Percentiles rank a stretch among this genome's conserved stretches.
Conservation (phyloP, 1,284 basidiomycete species). For the Ustilago xerochloae region DNA sequence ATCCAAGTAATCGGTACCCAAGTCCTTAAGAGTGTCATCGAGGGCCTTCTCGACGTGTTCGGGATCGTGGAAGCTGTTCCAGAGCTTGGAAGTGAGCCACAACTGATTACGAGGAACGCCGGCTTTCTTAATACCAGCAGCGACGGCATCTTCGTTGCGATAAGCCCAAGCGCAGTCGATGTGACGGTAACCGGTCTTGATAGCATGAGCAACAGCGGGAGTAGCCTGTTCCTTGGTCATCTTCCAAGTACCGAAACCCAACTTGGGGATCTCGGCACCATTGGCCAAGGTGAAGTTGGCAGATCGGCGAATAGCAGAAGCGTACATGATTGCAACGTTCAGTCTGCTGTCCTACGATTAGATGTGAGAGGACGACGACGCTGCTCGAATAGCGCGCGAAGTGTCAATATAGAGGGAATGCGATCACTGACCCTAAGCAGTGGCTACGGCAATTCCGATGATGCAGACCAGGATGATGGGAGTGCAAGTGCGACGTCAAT, state of each 20-base stretch:
- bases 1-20: slow-evolving; percentile 81
- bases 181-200: slow-evolving; percentile 60
- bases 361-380: not conserved
- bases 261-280: slow-evolving; percentile 59
- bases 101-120: slow-evolving; percentile 81
- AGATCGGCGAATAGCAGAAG: slow-evolving; percentile 53
- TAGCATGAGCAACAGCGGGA: slow-evolving; percentile 69
- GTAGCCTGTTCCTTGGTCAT: slow-evolving; percentile 70
- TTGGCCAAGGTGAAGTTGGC: slow-evolving; percentile 56
- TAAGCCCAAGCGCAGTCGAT: slow-evolving; percentile 62
- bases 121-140: slow-evolving; percentile 78
- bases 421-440: not conserved
- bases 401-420: not conserved
- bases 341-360: too few relatives aligned
- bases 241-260: slow-evolving; percentile 62
- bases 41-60: slow-evolving; percentile 71
- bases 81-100: slow-evolving; percentile 86
- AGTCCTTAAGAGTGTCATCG: slow-evolving; percentile 78
- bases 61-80: slow-evolving; percentile 77
- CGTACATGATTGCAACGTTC: slow-evolving; percentile 53
- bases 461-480: slow-evolving; percentile 1
- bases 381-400: slow-evolving; percentile 2
- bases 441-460: not conserved
- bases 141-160: slow-evolving; percentile 85
- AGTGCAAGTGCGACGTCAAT: too few relatives aligned